Percentiles rank a stretch among this genome's conserved stretches.
phyloP scores from a whole-genome alignment of 495 filamentous ascomycete species.

The Penicillium verhagenii region DNA sequence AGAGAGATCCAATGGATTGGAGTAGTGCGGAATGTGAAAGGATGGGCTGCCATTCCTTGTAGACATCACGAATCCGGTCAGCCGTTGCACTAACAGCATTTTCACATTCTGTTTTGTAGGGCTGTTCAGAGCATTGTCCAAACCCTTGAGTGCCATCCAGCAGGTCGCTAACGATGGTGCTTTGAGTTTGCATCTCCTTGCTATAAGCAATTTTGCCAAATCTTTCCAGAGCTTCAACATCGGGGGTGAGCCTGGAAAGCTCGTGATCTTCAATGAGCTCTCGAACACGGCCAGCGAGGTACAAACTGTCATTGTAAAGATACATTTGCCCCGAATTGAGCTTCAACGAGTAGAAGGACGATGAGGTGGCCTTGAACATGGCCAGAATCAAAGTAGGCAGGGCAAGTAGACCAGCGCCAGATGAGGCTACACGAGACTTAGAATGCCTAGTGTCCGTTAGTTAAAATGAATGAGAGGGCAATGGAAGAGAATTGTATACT shows the following conservation, averaged over 20 bases:
- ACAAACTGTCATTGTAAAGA: slow-evolving; percentile 87
- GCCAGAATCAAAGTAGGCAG: slow-evolving; percentile 83
- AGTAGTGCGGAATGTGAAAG: slow-evolving; percentile 78
- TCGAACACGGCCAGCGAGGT: slow-evolving; percentile 72
- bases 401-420: slow-evolving; percentile 71
- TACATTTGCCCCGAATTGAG: slow-evolving; percentile 77
- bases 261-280: slow-evolving; percentile 50
- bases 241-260: slow-evolving; percentile 60
- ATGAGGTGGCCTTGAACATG: slow-evolving; percentile 85
- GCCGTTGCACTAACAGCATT: slow-evolving; percentile 68
- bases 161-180: slow-evolving; percentile 78
- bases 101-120: slow-evolving; percentile 64
- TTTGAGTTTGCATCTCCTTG: slow-evolving; percentile 82
- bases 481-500: slow-evolving; percentile 22
- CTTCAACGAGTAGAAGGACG: slow-evolving; percentile 68
- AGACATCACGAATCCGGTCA: slow-evolving; percentile 64
- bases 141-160: slow-evolving; percentile 76
- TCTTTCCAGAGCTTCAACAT: slow-evolving; percentile 68
- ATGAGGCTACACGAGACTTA: slow-evolving; percentile 61
- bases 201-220: slow-evolving; percentile 84
- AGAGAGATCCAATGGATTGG: slow-evolving; percentile 79
- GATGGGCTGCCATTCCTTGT: slow-evolving; percentile 74
- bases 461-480: slow-evolving; percentile 1
- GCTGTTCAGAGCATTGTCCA: slow-evolving; percentile 57
- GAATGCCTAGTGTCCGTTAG: slow-evolving; percentile 30